Conservation (phyloP, 2,329 filamentous ascomycete species). For the Aspergillus sp. region DNA sequence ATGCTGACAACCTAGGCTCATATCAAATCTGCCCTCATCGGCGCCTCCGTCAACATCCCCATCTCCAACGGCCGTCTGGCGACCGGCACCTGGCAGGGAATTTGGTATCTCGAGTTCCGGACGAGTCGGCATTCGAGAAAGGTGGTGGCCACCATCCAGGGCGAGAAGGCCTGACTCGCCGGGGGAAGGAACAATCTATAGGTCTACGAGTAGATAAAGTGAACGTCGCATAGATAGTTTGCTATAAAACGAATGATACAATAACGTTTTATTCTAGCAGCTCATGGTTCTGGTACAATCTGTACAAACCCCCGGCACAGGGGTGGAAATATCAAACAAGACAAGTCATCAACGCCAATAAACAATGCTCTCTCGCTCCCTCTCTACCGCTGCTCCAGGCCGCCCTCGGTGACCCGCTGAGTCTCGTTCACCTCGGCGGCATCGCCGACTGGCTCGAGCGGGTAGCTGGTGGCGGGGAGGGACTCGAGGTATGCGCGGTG, state of each 20-base stretch:
- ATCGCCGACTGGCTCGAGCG: constrained; percentile 64
- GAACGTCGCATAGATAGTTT: too few species aligned
- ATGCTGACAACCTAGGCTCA: constrained; percentile 61
- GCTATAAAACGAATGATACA: not conserved
- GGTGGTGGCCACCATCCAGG: constrained; percentile 91
- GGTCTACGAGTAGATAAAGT: too few species aligned
- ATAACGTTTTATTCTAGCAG: constrained; percentile 16
- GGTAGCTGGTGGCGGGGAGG: constrained; percentile 76
- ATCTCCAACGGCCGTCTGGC: constrained; percentile 81
- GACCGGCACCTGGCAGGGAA: constrained; percentile 65
- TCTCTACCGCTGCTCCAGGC: constrained; percentile 59
- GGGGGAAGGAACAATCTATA: not conserved
- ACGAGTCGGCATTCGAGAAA: constrained; percentile 71
- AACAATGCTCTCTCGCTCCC: constrained; percentile 14
- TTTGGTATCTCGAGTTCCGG: constrained; percentile 94
- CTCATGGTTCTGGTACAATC: constrained; percentile 34
- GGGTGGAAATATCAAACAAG: constrained; percentile 23
- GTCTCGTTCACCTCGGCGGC: constrained; percentile 58
- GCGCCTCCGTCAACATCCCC: constrained; percentile 85
- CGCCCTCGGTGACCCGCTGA: constrained; percentile 59
- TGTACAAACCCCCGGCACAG: constrained; percentile 35
- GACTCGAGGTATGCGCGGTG: constrained; percentile 82
- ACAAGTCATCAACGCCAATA: constrained; percentile 36
- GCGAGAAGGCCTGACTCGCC: constrained; percentile 59
- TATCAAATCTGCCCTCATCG: constrained; percentile 86